phyloP scores from a whole-genome alignment of 192 early-diverging fungal genomes.

The Helicostylum pulchrum region DNA sequence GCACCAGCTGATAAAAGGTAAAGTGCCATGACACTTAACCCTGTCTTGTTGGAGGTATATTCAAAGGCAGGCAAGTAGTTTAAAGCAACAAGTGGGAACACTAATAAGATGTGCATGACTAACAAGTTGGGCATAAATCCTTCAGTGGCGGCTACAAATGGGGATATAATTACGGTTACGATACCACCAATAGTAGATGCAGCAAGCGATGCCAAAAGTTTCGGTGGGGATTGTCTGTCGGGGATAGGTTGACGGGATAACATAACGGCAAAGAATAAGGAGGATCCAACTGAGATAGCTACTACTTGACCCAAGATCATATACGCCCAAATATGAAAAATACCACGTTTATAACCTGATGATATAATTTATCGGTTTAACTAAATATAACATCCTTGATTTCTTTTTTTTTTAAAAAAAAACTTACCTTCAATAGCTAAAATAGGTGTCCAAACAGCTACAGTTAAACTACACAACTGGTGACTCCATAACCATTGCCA shows the following conservation, averaged over 20 bases:
- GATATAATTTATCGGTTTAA: neutral
- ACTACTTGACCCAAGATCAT: slow-evolving; percentile 34
- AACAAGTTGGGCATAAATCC: slow-evolving; percentile 27
- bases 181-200: slow-evolving; percentile 4
- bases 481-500: slow-evolving; percentile 35
- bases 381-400: neutral
- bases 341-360: slow-evolving; percentile 14
- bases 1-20: slow-evolving; percentile 24
- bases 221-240: neutral
- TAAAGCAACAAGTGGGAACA: slow-evolving; percentile 11
- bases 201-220: neutral
- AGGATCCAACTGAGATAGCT: slow-evolving; percentile 26
- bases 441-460: slow-evolving; percentile 32
- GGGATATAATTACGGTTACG: slow-evolving; percentile 17
- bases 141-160: slow-evolving; percentile 2
- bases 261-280: slow-evolving; percentile 30
- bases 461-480: slow-evolving; percentile 32
- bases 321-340: slow-evolving; percentile 28
- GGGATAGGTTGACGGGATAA: neutral
- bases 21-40: neutral
- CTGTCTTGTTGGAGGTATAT: neutral
- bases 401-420: neutral
- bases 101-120: slow-evolving; percentile 25
- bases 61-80: neutral
- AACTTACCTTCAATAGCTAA: slow-evolving; percentile 29